A percentile compares a stretch with the other conserved stretches of the same genome.
Conservation (phyloP, 1,139 yeast genomes). For the Yamadazyma epiphylla region DNA sequence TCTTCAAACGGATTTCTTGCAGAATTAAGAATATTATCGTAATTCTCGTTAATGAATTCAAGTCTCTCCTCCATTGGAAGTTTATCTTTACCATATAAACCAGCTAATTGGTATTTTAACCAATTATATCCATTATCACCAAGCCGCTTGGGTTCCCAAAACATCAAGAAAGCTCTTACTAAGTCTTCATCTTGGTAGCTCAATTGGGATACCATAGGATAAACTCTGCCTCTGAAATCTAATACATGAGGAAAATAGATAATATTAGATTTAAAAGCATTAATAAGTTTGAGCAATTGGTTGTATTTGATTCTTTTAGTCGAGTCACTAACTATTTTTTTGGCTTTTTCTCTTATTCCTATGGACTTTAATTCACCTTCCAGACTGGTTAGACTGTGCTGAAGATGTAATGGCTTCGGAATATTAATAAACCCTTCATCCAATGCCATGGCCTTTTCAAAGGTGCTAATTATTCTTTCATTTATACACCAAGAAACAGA, state of each 20-base stretch:
- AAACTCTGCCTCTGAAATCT: conserved; percentile 43
- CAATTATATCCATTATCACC: conserved; percentile 35
- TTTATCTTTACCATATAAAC: conserved; percentile 31
- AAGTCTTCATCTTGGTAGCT: conserved; percentile 38
- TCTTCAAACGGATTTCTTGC: conserved; percentile 24
- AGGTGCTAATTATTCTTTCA: conserved; percentile 18
- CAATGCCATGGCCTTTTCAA: conserved; percentile 18
- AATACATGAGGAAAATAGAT: conserved; percentile 37
- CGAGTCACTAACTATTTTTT: conserved; percentile 7
- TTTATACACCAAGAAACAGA: conserved; percentile 37
- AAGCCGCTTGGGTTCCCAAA: conserved; percentile 36
- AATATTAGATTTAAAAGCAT: conserved; percentile 23
- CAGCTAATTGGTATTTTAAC: conserved; percentile 41
- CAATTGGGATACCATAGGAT: conserved; percentile 35
- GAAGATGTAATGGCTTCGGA: conserved; percentile 23
- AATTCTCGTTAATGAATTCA: conserved; percentile 23
- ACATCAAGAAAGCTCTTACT: conserved; percentile 31
- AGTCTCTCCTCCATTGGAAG: conserved; percentile 20
- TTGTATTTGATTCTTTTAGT: conserved; percentile 21
- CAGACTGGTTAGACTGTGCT: too few relatives aligned
- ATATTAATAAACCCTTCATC: conserved; percentile 26
- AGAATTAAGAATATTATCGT: conserved; percentile 20
- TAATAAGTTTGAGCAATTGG: conserved; percentile 16
- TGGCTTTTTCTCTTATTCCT: conserved; percentile 1
- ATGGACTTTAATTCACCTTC: conserved; percentile 2